Percentiles rank a stretch among this genome's conserved stretches.
Evolutionary conservation across 352 stramenopile genomes (phyloP).

Genomic region (Poterioochromonas sp.): DNA sequence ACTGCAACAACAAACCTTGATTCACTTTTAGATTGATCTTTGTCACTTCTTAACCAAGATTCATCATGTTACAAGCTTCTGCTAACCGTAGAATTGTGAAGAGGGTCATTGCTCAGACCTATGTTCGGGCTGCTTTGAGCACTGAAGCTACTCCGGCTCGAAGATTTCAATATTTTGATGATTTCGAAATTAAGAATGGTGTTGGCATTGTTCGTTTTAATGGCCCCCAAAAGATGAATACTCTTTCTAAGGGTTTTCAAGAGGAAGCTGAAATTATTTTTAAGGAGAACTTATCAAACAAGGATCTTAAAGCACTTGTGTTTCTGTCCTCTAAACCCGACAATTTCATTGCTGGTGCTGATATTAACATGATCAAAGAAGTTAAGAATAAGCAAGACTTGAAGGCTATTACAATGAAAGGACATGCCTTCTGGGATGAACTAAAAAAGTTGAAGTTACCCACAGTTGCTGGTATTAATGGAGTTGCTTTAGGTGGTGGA

Average conservation of each 20-base stretch:
- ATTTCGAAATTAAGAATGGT: slow-evolving; percentile 44
- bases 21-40: no score
- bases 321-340: slow-evolving; percentile 91
- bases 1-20: no score
- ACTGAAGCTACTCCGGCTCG: not conserved
- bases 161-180: slow-evolving; percentile 39
- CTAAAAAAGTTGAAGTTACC: slow-evolving; percentile 77
- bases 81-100: no score
- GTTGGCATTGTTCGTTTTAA: slow-evolving; percentile 45
- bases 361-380: slow-evolving; percentile 90
- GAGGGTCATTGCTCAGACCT: no score
- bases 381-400: slow-evolving; percentile 78
- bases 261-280: slow-evolving; percentile 46
- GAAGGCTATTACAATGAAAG: slow-evolving; percentile 72
- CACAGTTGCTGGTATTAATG: slow-evolving; percentile 91
- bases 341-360: slow-evolving; percentile 94
- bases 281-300: slow-evolving; percentile 34
- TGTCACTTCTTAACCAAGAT: no score
- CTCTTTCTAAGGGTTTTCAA: slow-evolving; percentile 44
- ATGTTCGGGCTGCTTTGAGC: no score
- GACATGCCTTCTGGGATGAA: slow-evolving; percentile 74
- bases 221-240: slow-evolving; percentile 51
- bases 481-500: slow-evolving; percentile 86
- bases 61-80: no score
- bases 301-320: slow-evolving; percentile 86